Base-by-base conservation (phyloP, 495 filamentous ascomycete genomes). In the Penicillium manginii region DNA sequence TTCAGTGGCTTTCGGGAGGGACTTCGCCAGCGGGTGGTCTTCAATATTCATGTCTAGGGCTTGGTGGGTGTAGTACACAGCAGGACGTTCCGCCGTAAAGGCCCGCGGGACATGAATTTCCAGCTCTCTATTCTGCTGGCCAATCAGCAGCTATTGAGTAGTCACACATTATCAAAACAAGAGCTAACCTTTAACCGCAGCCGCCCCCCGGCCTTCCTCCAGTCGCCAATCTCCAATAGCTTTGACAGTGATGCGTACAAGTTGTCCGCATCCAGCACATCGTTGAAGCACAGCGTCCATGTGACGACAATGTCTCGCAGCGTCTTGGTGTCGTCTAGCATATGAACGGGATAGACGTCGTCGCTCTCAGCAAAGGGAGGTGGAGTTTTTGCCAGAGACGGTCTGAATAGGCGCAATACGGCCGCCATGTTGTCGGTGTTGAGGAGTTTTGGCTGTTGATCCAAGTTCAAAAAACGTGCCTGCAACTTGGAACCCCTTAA, bases 251-350 rank as follows among this genome's bases (percentile, higher is more conserved):
- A 60, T 17, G 42, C 14, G 17, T 70, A 72, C 47, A 81, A 63
- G 32, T 73, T 75, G n/a, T 77, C 64, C 4, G 79, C 66, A 29
- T 81, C 79, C 0, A 83, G 67, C 15, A 81, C 71, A 33, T 82
- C 77, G 54, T 83, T 74, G 42, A 82, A 81, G 9, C 67, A 67
- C 63, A 65, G 59, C 15, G 57, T 17, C 59, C 63, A 65, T 17
- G 54, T 43, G 14, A 65, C 59, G 50, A 37, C 54, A 31, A 26
- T 50, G 37, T 23, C 23, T 23, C 23, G 23, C 23, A 23, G 23
- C 23, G 23, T 23, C 23, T 42, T 55, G 56, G 42, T 52, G 21
- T 55, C 35, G 29, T 65, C 63, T 15, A 65, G 43, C 0, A 43
- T 22, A 21, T 62, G 63, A 11, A 65, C 10, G 17, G 59, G 59